phyloP scores from a whole-genome alignment of 805 yeast genomes.

The Schizosaccharomyces osmophilus region DNA sequence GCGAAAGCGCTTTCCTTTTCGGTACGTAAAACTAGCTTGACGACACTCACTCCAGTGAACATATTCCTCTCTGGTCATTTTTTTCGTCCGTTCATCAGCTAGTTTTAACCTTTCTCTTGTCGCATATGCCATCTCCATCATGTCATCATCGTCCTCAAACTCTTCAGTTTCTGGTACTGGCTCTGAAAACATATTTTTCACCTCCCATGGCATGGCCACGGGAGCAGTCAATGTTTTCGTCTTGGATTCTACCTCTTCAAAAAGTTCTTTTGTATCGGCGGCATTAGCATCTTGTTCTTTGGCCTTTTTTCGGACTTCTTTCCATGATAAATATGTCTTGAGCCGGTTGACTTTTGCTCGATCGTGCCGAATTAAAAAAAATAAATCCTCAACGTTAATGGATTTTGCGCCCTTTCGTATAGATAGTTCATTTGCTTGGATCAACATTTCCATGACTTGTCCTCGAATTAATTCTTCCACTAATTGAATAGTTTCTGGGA shows the following conservation, averaged over 20 bases:
- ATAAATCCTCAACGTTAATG: constrained; percentile 77
- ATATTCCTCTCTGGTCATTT: constrained; percentile 91
- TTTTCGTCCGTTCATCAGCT: constrained; percentile 79
- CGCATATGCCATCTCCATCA: constrained; percentile 66
- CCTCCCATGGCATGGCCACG: constrained; percentile 60
- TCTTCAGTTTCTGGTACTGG: constrained; percentile 46
- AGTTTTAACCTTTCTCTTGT: constrained; percentile 69
- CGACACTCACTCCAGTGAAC: constrained; percentile 98
- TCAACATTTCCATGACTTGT: constrained; percentile 64
- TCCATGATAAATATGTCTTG: constrained; percentile 84
- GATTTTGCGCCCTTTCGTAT: constrained; percentile 57
- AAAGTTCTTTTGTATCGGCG: constrained; percentile 25
- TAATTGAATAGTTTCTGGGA: constrained; percentile 69
- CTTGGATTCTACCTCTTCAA: constrained; percentile 17
- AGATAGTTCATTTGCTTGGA: constrained; percentile 55
- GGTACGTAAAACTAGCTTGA: constrained; percentile 85
- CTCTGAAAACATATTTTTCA: constrained; percentile 78
- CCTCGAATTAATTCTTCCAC: constrained; percentile 89
- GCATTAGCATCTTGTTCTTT: constrained; percentile 38
- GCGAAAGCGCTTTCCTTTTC: constrained; percentile 78
- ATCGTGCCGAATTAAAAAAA: constrained; percentile 76
- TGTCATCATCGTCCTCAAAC: constrained; percentile 61
- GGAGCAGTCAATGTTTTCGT: background rate
- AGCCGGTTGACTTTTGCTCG: constrained; percentile 79
- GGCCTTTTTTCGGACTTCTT: constrained; percentile 72